Evolutionary conservation across 768 basidiomycete genomes (phyloP), one percentile per base, ranked within the genome.

Genomic region (Serendipita sp.): DNA sequence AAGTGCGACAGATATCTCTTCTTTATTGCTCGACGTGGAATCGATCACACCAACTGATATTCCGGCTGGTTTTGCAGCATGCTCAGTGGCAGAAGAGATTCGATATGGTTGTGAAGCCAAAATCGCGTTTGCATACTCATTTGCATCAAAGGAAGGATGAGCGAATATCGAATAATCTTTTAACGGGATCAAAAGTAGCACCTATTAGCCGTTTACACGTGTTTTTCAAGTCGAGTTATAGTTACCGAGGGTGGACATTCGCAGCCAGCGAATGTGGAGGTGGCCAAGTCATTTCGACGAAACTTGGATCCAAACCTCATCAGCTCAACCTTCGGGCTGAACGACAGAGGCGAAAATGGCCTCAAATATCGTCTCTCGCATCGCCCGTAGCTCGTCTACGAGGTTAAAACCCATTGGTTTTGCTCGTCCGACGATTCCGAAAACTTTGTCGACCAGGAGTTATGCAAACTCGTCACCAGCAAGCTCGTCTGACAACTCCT

Each of bases 41-140:
- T 78, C 79, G 35, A 70, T 66, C 13, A 41, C 13, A 41, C 38
- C 38, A 13, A 13, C 38, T 13, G 38, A 41, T 41, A 13, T 41
- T 7, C 72, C 58, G 37, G 65, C 56, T 64, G 65, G 4, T 45
- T 67, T 15, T n/a, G 65, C 34, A 44, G 66, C 30, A 30, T 24
- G 44, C 18, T 63, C 24, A 3, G n/a, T 45, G 37, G 16, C 4
- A 16, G 71, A 54, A 16, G 56, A 35, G 24, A 60, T 73, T 11
- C 84, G 81, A 72, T 94, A 91, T 0, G 83, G 72, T 68, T 92
- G 86, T 30, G 90, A 88, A 3, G 92, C 86, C 28, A 97, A 80
- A 64, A 95, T 81, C 15, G 90, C 85, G 73, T 93, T 93, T 2
- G 94, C 94, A 72, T 94, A 96, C 46, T 88, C 87, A 70, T 89